Base-by-base conservation (phyloP, 176 grass and related monocot species). In the Saccharum officinarum region DNA sequence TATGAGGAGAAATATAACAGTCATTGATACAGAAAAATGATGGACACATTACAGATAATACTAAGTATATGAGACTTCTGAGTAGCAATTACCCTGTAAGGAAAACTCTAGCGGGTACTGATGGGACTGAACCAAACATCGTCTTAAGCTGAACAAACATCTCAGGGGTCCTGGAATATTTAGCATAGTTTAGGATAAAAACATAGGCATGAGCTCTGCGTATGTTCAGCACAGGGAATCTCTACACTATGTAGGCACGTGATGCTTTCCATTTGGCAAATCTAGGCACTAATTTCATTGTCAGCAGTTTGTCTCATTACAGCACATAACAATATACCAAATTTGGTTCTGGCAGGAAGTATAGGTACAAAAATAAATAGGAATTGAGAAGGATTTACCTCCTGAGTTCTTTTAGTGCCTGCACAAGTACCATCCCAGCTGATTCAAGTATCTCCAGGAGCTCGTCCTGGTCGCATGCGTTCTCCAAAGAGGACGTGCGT, bases 71-170 rank as follows among this genome's bases (percentile, higher is more conserved):
- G n/a, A 80, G 15, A 76, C 2, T 52, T 86, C 0, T 66, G 31
- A 34, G 26, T 22, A 36, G 67, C 31, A 70, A 4, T 18, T 95
- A 95, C 93, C 93, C 90, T 82, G 86, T 84, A 74, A 95, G 50
- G 83, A 92, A 90, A 80, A 92, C 18, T 88, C 81, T 87, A 83
- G 81, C 80, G 39, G 90, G 88, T 90, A 92, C 73, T 26, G 88
- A 83, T 86, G 80, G 42, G 40, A 92, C 71, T 10, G 93, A 95
- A 84, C 93, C 88, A 86, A 82, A 92, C 37, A 92, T 69, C 8
- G 14, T 20, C 55, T 92, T 88, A 67, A 95, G 93, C 71, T 90
- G 87, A 73, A 82, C 61, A 86, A 95, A 88, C 71, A 95, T 72
- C 63, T 95, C 84, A 25, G 83, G 44, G 40, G 86, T 87, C 83